Conservation (phyloP, 176 grass and related monocot species). For the Aechmea fasciata region DNA sequence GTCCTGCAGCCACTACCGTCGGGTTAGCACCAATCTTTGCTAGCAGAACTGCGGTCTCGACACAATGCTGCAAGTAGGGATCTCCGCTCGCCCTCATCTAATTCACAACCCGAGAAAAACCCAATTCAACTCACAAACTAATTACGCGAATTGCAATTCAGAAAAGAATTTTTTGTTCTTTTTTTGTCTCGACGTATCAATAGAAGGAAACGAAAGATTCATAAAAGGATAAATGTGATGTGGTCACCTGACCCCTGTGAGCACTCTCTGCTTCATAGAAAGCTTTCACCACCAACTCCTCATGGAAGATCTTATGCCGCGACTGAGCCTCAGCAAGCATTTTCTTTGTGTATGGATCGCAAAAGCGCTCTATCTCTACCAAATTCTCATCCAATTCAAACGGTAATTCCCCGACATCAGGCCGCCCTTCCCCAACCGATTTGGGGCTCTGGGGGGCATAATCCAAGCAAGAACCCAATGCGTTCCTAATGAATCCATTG, state of each 20-base stretch:
- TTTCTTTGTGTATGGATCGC: slow-evolving; percentile 32
- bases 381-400: slow-evolving; percentile 44
- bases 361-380: slow-evolving; percentile 20
- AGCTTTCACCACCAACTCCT: slow-evolving; percentile 73
- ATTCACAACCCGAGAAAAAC: background rate
- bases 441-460: slow-evolving; percentile 28
- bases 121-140: background rate
- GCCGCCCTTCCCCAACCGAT: slow-evolving; percentile 12
- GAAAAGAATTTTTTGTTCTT: background rate
- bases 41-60: slow-evolving; percentile 70
- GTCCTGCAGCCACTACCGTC: slow-evolving; percentile 58
- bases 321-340: slow-evolving; percentile 51
- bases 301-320: slow-evolving; percentile 65
- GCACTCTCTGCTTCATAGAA: slow-evolving; percentile 66
- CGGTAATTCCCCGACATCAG: slow-evolving; percentile 19
- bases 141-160: background rate
- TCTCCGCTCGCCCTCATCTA: slow-evolving; percentile 71
- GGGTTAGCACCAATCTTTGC: slow-evolving; percentile 66
- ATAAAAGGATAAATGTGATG: background rate
- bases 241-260: slow-evolving; percentile 62
- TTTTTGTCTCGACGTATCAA: no score
- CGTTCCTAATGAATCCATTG: slow-evolving; percentile 59
- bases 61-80: slow-evolving; percentile 88
- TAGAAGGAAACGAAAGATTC: background rate
- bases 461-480: slow-evolving; percentile 67